Evolutionary conservation across 441 rosid genomes (phyloP), one percentile per base, ranked within the genome.

Genomic region (Populus hybrid): DNA sequence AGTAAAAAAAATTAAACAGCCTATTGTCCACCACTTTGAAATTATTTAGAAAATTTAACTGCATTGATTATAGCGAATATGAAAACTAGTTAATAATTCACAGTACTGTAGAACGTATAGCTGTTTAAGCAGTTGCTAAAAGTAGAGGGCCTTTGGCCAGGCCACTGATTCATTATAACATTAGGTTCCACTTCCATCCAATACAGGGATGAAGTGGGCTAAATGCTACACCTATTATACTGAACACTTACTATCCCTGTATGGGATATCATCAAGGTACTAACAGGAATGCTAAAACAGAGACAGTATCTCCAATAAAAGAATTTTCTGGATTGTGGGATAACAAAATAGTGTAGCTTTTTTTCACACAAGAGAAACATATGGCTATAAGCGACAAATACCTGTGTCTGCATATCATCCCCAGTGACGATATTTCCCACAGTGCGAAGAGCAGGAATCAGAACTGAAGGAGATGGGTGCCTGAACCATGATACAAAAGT

Each of bases 341-440:
- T 21, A 23, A 40, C 21, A 10, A 21, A 42, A 28, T 57, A 7
- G 26, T 38, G 5, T 61, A 26, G 14, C 10, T 10, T 32, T 30
- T 10, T 4, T 5, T 46, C 16, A 9, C 4, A 40, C 7, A 28
- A 28, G 23, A 77, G 40, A 57, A 23, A 78, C n/a, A 5, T 66
- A 35, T 66, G 9, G 64, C 65, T 66, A 67, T 36, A 35, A 53
- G 26, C 26, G 23, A 53, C 9, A 0, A 71, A 46, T 86, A 94
- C 98, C 97, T 94, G 97, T 32, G 97, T 93, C 82, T 94, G 97
- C 81, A 79, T 28, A 82, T 93, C 98, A 80, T 94, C 97, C 21
- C 98, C 95, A 8, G 94, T 94, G 59, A 94, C 98, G 53, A 94
- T 91, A 79, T 94, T 91, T 67, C 97, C 96, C 77, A 93, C 90